These are phyloP conservation scores for Paramecium sexaurelia DNA, from an alignment of 73 alveolate genomes.

Conservation along the genomic window DNA sequence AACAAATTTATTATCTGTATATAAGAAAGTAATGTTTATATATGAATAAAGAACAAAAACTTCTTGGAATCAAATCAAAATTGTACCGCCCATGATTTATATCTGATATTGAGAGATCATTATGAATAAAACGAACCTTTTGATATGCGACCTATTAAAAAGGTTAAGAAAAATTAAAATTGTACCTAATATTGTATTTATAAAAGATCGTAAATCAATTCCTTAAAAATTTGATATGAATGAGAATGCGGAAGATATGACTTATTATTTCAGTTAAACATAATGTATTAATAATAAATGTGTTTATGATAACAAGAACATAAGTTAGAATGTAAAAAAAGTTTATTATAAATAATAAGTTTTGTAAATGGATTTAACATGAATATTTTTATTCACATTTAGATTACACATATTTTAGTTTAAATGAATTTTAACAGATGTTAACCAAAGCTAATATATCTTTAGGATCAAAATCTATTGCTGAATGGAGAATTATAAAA, in stretches of 20 bases:
- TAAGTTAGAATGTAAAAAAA: background rate
- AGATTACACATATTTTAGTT: slow-evolving; percentile 52
- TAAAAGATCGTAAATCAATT: background rate
- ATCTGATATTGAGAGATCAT: slow-evolving; percentile 13
- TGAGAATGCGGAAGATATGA: background rate
- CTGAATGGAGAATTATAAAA: slow-evolving; percentile 29
- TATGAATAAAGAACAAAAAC: slow-evolving; percentile 19
- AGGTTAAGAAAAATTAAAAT: slow-evolving; percentile 30
- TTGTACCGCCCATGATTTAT: slow-evolving; percentile 48
- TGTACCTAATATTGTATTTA: background rate
- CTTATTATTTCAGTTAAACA: background rate
- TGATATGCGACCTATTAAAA: background rate
- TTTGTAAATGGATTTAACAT: slow-evolving; percentile 17
- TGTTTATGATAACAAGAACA: background rate
- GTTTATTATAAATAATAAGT: background rate
- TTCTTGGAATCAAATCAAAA: slow-evolving; percentile 50
- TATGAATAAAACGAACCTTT: slow-evolving; percentile 4
- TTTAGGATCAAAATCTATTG: background rate
- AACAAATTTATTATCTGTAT: background rate
- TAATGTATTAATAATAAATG: background rate
- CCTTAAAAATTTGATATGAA: background rate
- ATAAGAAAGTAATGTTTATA: background rate
- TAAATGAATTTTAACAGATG: slow-evolving; percentile 26
- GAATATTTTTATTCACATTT: slow-evolving; percentile 46
- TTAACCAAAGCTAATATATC: slow-evolving; percentile 4